These are phyloP conservation scores for Podospora bellae-mahoneyi DNA, from an alignment of 495 filamentous ascomycete species.

Conservation along the genomic window DNA sequence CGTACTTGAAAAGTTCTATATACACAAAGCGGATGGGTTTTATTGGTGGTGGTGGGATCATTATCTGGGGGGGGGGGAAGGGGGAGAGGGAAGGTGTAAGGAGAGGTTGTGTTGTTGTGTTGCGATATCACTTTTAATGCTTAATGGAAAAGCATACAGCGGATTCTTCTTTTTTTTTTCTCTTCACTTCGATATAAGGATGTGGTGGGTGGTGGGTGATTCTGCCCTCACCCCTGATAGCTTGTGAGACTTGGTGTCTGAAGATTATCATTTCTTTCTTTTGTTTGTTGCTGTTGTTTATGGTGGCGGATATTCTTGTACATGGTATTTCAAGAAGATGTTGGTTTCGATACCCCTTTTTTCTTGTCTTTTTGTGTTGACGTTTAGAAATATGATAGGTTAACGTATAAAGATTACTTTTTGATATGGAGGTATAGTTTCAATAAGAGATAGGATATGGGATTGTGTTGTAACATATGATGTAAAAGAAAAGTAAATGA, in stretches of 20 bases:
- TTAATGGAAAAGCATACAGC: neutral
- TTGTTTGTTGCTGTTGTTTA: conserved; percentile 4
- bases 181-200: neutral
- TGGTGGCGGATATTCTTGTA: neutral
- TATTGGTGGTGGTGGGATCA: neutral
- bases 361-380: neutral
- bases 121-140: neutral
- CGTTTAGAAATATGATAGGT: neutral
- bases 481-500: too few relatives aligned
- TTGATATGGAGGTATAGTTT: neutral
- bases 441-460: too few relatives aligned
- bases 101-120: neutral
- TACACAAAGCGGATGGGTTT: neutral
- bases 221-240: too few relatives aligned
- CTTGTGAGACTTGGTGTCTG: too few relatives aligned
- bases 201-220: too few relatives aligned
- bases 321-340: too few relatives aligned
- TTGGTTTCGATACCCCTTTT: conserved; percentile 27
- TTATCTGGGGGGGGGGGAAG: neutral
- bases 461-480: too few relatives aligned
- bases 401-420: neutral
- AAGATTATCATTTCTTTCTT: neutral
- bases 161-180: neutral
- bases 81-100: neutral
- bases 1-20: neutral